Base-by-base conservation (phyloP, 768 basidiomycete genomes). In the Serpula lacrymans region DNA sequence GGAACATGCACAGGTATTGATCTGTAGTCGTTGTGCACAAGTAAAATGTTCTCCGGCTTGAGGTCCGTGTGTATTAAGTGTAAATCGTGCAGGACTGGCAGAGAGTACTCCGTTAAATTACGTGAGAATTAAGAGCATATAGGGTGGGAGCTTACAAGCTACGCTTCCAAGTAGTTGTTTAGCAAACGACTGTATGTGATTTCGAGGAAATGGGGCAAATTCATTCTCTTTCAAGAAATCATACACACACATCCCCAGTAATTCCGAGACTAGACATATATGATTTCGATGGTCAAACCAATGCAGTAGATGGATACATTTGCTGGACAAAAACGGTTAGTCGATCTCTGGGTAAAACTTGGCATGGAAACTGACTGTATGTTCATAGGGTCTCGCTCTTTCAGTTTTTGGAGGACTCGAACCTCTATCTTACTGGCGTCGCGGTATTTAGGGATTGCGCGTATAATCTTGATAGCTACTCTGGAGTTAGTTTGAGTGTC, bases 351-450 rank as follows among this genome's bases (percentile, higher is more conserved):
- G 37, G 39, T 34, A 34, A 32, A 45, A 44, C 39, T 41, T 26
- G 41, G 25, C 41, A 43, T 25, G 37, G 26, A 44, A 24, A 77
- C 93, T 49, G 58, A 96, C 95, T 95, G 83, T 55, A 75, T 68
- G 65, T 97, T 97, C 52, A 69, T 63, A 11, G 91, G 88, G 69
- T 99, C 95, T 40, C 83, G 76, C 62, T 88, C 82, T 59, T 87
- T 89, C 51, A 98, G 81, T 57, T 85, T 85, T 63, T 93, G 82
- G 33, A 99, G 75, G 14, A 99, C 96, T 38, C 93, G 81, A 53
- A 98, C 84, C 67, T 99, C 96, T 45, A 98, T 98, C 71, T 91
- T 95, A 63, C 90, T 93, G 10, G 96, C 96, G 65, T 99, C 96
- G 33, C 96, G 88, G 58, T 98, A 99, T 68, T 98, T 99, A 37